Evolutionary conservation across 352 stramenopile genomes (phyloP), one percentile per base, ranked within the genome.

Genomic region (Phytophthora ramorum): DNA sequence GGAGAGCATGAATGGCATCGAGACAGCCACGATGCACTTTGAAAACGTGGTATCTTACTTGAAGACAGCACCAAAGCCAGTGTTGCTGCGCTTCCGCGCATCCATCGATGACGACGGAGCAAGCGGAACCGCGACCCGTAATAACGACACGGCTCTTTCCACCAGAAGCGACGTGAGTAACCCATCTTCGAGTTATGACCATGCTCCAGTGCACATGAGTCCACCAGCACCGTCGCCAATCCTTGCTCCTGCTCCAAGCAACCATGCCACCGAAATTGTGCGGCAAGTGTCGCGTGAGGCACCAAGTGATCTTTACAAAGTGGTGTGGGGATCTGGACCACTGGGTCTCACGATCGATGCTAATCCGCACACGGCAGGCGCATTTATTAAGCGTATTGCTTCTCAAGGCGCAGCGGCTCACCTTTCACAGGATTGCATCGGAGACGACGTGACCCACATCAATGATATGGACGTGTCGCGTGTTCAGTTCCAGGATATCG

Each of bases 311-410:
- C 76, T 82, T 32, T 96, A 96, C 75, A 90, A 90, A 44, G 73
- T 96, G 24, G 75, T 93, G 6, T 96, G 87, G 87, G 87, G 87
- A 48, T 72, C 74, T 10, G 87, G 87, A 0, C 83, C 87, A 10
- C 63, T 96, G 9, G 87, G 87, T 48, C 65, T 96, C 50, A 96
- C 87, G 9, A 93, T 96, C 45, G 87, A 96, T 47, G 83, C 85
- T 5, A 91, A 91, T 28, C 67, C 79, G 4, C 57, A 83, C 10
- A 40, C 48, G 1, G 70, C 78, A 0, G 86, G 86, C 32, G 87
- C 86, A 34, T 93, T 90, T 68, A 96, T 96, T 55, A 96, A 96
- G 67, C 85, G 87, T 26, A 92, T 93, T 49, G 83, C 80, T 40
- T 71, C 79, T 30, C 73, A 87, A 7, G 87, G 87, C n/a, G 87